phyloP scores from a whole-genome alignment of 148 eudicot species.

The Silene conica region DNA sequence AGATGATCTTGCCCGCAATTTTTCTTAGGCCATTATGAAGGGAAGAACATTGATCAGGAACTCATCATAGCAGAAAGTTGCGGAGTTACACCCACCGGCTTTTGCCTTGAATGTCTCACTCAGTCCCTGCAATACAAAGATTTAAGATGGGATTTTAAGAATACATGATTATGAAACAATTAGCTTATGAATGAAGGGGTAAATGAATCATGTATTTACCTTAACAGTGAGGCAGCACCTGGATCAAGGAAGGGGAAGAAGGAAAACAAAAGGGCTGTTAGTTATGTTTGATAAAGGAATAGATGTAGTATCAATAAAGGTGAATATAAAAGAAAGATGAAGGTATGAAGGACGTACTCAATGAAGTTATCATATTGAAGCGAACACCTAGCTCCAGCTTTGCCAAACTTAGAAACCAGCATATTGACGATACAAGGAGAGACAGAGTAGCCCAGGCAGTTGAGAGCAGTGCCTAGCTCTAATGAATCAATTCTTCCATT shows the following conservation, averaged over 20 bases:
- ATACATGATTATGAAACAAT: background rate
- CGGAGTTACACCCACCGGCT: conserved; percentile 49
- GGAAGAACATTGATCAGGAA: conserved; percentile 76
- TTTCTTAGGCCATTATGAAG: conserved; percentile 51
- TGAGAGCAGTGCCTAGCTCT: conserved; percentile 61
- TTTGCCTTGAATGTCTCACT: conserved; percentile 76
- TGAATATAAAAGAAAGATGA: background rate
- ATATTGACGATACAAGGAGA: conserved; percentile 54
- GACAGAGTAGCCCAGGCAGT: conserved; percentile 58
- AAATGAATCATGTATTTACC: conserved; percentile 10
- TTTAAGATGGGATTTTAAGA: background rate
- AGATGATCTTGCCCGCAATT: background rate
- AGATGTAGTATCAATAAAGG: background rate
- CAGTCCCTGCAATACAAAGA: conserved; percentile 46
- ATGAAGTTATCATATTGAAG: conserved; percentile 84
- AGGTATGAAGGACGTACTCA: conserved; percentile 40
- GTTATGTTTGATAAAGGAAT: background rate
- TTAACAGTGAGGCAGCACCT: conserved; percentile 77
- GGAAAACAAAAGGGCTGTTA: background rate
- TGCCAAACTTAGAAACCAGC: conserved; percentile 65
- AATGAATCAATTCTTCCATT: conserved; percentile 63
- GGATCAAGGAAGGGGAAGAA: conserved; percentile 16
- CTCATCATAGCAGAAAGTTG: conserved; percentile 60
- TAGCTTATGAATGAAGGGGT: background rate
- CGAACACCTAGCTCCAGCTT: conserved; percentile 37